phyloP scores from a whole-genome alignment of 2,329 filamentous ascomycete genomes.

The Cephalotrichum gorgonifer region DNA sequence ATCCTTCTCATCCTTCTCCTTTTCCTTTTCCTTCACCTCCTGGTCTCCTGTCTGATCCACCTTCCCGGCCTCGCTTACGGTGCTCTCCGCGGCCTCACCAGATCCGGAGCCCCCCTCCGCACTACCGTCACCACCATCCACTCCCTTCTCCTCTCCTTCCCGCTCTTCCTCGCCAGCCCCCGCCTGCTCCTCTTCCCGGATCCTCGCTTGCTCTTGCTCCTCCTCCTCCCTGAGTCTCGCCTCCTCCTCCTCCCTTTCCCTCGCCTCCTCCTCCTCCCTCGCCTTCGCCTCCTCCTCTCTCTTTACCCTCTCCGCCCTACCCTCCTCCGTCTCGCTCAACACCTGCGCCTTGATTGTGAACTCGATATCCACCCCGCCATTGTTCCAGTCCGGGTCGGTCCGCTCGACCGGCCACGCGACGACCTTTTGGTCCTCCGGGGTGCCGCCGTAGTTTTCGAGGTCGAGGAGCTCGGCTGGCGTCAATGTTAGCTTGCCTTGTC shows the following conservation, averaged over 20 bases:
- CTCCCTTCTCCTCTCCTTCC: too few species aligned
- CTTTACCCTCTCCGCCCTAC: conserved; percentile 11
- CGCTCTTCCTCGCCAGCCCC: neutral
- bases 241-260: neutral
- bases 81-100: too few species aligned
- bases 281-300: conserved; percentile 4
- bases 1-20: too few species aligned
- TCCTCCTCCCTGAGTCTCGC: conserved; percentile 1
- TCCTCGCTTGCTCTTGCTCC: neutral
- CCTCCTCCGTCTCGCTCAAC: conserved; percentile 16
- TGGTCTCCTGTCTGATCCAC: too few species aligned
- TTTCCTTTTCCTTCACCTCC: too few species aligned
- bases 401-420: conserved; percentile 19
- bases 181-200: neutral
- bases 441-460: conserved; percentile 16
- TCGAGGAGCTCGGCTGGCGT: conserved; percentile 11
- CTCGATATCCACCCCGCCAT: conserved; percentile 14
- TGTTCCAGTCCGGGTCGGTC: conserved; percentile 15
- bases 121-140: too few species aligned
- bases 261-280: neutral
- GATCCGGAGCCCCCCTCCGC: too few species aligned
- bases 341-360: conserved; percentile 20
- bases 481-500: neutral
- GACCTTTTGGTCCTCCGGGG: conserved; percentile 15
- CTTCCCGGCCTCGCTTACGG: too few species aligned